Evolutionary conservation across 192 early-diverging fungal genomes (phyloP), one percentile per base, ranked within the genome.

Genomic region (Coemansia erecta): DNA sequence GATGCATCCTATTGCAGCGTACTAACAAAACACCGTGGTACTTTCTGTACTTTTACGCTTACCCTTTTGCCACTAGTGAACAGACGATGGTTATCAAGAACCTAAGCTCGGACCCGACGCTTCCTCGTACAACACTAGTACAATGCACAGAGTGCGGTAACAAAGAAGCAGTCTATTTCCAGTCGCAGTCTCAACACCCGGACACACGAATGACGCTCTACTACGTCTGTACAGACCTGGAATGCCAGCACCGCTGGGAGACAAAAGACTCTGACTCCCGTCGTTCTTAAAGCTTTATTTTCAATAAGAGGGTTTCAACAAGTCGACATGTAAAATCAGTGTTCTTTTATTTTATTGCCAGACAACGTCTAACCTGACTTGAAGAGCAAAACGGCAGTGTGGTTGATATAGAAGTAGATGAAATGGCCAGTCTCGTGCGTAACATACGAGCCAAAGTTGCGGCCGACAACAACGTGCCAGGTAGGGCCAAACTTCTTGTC

Each of bases 381-480:
- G 88, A 96, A 96, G 37, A 97, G 81, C 54, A 98, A 81, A 67
- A 95, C 93, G 10, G 95, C 94, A 39, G 93, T 93, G 70, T 94
- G 89, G 57, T 89, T 91, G 50, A 93, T 84, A 72, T 99, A 98
- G 72, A 99, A 98, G 88, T 97, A 99, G 81, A 99, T 95, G 64
- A 98, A 99, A 66, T 94, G 92, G 84, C 95, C 84, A 54, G 87
- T 87, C 72, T 90, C 97, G 63, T 99, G 95, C 23, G 97, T 98
- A 15, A 98, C 97, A 64, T 93, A 97, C 35, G 94, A 96, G 40
- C 95, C 97, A 92, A 98, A 99, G 87, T 94, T 98, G 60, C 94
- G 85, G 53, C 97, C 97, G 41, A 99, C 97, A 53, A 99, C 92
- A 64, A 92, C 94, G 71, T 99, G 97, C 95, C 97, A 99, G 53